Evolutionary conservation across 306 rosid species (phyloP).

Genomic region (Vachellia collinsii): DNA sequence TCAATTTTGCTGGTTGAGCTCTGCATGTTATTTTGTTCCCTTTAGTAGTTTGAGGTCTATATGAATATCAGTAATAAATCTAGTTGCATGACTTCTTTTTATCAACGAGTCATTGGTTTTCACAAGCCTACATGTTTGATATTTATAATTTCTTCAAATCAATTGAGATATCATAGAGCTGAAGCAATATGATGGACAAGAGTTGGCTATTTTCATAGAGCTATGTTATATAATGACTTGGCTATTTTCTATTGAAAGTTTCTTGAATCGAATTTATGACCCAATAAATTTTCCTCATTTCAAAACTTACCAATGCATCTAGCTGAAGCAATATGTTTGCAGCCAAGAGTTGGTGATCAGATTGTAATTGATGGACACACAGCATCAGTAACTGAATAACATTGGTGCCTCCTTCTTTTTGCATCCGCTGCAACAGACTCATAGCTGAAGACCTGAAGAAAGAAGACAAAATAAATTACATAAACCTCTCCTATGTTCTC

Average conservation of each 20-base stretch:
- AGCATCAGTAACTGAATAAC: slow-evolving; percentile 59
- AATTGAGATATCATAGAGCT: slow-evolving; percentile 21
- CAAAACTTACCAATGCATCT: slow-evolving; percentile 57
- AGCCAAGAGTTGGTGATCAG: slow-evolving; percentile 71
- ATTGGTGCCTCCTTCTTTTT: slow-evolving; percentile 55
- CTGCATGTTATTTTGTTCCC: slow-evolving; percentile 45
- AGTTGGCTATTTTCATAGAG: too few species aligned
- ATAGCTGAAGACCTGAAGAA: slow-evolving; percentile 65
- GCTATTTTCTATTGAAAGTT: background rate
- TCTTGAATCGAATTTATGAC: slow-evolving; percentile 23
- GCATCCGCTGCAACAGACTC: slow-evolving; percentile 61
- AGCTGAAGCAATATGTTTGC: slow-evolving; percentile 72
- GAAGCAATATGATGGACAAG: too few species aligned
- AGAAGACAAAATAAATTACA: background rate
- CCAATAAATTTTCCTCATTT: slow-evolving; percentile 19
- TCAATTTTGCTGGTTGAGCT: slow-evolving; percentile 49
- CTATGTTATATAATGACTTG: background rate
- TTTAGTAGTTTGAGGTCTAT: slow-evolving; percentile 21
- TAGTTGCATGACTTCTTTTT: background rate
- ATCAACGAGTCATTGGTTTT: slow-evolving; percentile 21
- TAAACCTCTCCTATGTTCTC: slow-evolving; percentile 29
- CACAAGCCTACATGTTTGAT: slow-evolving; percentile 5
- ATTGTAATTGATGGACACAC: slow-evolving; percentile 60
- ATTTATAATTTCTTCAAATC: background rate
- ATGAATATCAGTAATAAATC: background rate